A percentile compares a stretch with the other conserved stretches of the same genome.
Conservation (phyloP, 2,329 filamentous ascomycete species). For the Colletotrichum gloeosporioides region DNA sequence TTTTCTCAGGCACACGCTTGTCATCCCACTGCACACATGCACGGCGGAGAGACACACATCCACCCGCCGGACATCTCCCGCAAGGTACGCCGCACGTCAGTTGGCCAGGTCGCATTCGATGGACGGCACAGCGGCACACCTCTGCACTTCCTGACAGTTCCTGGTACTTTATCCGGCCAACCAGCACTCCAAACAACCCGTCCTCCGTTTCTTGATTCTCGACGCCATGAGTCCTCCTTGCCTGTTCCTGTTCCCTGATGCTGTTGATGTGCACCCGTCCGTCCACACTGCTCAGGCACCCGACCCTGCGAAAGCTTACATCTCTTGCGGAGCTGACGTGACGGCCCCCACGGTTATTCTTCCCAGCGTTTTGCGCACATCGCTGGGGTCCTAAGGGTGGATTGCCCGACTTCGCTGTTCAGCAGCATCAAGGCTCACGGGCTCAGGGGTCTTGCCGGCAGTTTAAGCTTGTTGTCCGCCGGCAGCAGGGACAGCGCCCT, state of each 20-base stretch:
- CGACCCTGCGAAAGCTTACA: not conserved
- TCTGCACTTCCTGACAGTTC: not conserved
- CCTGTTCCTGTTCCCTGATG: not conserved
- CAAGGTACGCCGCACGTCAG: not conserved
- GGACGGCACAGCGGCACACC: not conserved
- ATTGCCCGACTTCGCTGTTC: not conserved
- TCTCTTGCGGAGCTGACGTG: not conserved
- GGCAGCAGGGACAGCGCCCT: not conserved
- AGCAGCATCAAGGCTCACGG: not conserved
- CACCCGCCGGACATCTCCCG: not conserved
- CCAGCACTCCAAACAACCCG: not conserved
- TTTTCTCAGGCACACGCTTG: not conserved
- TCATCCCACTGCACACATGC: not conserved
- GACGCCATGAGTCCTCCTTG: not conserved
- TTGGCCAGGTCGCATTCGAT: not conserved
- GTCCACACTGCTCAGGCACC: not conserved
- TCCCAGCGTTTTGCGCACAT: not conserved
- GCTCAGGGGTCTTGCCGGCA: constrained; percentile 13
- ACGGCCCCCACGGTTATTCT: not conserved
- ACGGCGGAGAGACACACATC: not conserved
- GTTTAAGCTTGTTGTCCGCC: not conserved
- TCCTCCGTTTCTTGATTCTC: not conserved
- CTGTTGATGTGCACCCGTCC: not conserved
- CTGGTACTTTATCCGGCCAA: not conserved
- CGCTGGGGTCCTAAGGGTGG: not conserved